Evolutionary conservation across 208 protist species (phyloP), one percentile per base, ranked within the genome.

Genomic region (Acanthamoeba healyi): DNA sequence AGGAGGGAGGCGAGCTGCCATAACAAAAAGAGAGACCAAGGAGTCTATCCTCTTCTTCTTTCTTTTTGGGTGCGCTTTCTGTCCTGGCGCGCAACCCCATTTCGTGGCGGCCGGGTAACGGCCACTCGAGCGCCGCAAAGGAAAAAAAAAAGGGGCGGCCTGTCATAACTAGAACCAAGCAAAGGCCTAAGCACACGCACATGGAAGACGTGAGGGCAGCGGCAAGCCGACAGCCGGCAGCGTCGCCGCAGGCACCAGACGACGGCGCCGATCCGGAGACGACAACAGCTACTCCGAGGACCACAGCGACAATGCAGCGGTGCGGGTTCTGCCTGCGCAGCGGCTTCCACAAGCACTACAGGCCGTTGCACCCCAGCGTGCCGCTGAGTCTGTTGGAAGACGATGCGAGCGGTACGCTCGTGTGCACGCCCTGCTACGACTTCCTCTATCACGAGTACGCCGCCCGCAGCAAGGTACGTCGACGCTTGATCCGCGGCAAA

Each of bases 341-440:
- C 12, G 22, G 24, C 29, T 19, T 26, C 38, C 36, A 32, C 2
- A 38, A 81, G 6, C 44, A 32, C 22, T 40, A 49, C 38, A 9
- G 70, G 19, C 22, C 70, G 70, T 36, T 49, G 70, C 38, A n/a
- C 40, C 38, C 70, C 38, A 49, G 38, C 77, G 77, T 86, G 38
- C 77, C 77, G 14, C 26, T 34, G 46, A 86, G 77, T 44, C n/a
- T 86, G 44, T 40, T 86, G 15, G 77, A 86, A 86, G 44, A 51
- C 24, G 77, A 86, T n/a, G 44, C 77, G 6, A 40, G 44, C 17
- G 38, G 15, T 10, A 40, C 44, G 14, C 5, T 86, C 29, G 77
- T 86, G 29, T 86, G 77, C 29, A 24, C 24, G 9, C 24, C 77
- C 5, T 86, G 77, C 77, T 58, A 51, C 44, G 6, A 86, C 29